A percentile compares a stretch with the other conserved stretches of the same genome.
These are phyloP conservation scores for Coffea canephora DNA, from an alignment of 257 asterid species.

Conservation along the genomic window DNA sequence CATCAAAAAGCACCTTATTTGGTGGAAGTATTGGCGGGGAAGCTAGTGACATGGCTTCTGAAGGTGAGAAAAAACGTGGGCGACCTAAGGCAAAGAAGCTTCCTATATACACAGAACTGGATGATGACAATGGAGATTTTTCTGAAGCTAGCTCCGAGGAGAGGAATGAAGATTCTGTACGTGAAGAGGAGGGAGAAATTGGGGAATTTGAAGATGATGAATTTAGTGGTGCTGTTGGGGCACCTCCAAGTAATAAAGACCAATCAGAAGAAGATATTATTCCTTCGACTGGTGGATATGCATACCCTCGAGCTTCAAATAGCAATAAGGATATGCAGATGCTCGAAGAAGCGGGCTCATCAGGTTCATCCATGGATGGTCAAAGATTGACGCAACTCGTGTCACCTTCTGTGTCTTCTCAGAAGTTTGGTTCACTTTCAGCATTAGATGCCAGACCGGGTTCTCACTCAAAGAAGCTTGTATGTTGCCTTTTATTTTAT, in stretches of 20 bases:
- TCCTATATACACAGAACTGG: constrained; percentile 90
- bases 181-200: constrained; percentile 72
- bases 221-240: constrained; percentile 42
- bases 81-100: constrained; percentile 76
- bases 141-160: constrained; percentile 87
- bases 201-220: constrained; percentile 93
- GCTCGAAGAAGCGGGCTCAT: constrained; percentile 70
- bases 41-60: constrained; percentile 58
- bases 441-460: constrained; percentile 84
- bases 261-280: constrained; percentile 76
- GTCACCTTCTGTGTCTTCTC: constrained; percentile 84
- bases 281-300: constrained; percentile 57
- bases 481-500: constrained; percentile 28
- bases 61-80: constrained; percentile 74
- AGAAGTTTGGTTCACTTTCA: constrained; percentile 98
- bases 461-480: constrained; percentile 80
- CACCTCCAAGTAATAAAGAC: constrained; percentile 51
- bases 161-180: constrained; percentile 65
- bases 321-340: constrained; percentile 40
- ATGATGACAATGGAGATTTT: constrained; percentile 80
- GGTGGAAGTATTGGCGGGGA: constrained; percentile 50
- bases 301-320: constrained; percentile 49
- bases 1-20: constrained; percentile 51
- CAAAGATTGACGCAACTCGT: constrained; percentile 53
- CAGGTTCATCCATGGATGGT: constrained; percentile 86